Conservation (phyloP, 306 rosid genomes). For the Vachellia collinsii region DNA sequence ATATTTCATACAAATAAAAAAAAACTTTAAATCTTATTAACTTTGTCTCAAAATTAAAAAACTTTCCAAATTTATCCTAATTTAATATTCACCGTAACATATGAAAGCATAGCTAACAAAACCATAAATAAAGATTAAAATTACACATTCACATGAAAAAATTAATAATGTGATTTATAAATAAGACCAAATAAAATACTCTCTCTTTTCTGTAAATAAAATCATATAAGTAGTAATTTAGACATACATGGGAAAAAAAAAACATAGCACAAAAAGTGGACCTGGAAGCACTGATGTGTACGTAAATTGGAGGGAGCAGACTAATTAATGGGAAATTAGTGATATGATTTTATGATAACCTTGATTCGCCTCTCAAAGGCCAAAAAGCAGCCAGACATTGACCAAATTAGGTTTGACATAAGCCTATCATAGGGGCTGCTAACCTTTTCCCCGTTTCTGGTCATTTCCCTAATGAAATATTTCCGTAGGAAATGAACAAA, state of each 20-base stretch:
- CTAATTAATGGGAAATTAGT: neutral
- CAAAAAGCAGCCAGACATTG: neutral
- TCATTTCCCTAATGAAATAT: neutral
- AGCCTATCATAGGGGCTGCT: neutral
- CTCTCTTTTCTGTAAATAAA: no score
- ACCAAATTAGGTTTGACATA: neutral
- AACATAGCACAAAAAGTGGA: neutral
- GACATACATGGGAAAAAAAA: neutral
- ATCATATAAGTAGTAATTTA: no score
- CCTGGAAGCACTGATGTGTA: neutral
- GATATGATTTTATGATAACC: neutral
- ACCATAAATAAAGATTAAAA: no score
- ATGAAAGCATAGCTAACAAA: no score
- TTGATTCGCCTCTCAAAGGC: neutral
- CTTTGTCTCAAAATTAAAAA: no score
- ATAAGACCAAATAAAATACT: no score
- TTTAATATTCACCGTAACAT: no score
- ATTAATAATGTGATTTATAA: no score
- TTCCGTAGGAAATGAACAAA: neutral
- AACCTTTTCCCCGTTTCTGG: neutral
- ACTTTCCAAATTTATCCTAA: no score
- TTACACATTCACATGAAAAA: no score
- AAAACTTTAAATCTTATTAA: no score
- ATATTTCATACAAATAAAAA: no score
- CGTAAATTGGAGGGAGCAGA: neutral